Conservation (phyloP, 2,329 filamentous ascomycete species). For the Diplocarpon mali region DNA sequence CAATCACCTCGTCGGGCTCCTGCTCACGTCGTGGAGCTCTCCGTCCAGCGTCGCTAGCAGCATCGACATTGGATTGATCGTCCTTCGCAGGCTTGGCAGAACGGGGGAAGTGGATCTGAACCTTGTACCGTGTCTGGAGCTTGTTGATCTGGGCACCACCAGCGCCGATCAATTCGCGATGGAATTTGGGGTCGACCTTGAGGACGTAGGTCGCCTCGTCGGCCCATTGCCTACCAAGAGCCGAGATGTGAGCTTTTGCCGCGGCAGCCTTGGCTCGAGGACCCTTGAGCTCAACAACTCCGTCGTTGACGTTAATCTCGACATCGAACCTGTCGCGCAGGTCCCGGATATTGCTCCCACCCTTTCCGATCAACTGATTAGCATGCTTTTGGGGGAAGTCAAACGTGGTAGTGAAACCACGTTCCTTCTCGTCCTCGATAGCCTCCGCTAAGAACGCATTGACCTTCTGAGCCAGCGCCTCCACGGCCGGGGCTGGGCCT, state of each 20-base stretch:
- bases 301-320: slow-evolving; percentile 81
- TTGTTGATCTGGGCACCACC: slow-evolving; percentile 83
- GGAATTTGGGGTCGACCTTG: slow-evolving; percentile 88
- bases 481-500: slow-evolving; percentile 63
- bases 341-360: slow-evolving; percentile 54
- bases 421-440: slow-evolving; percentile 86
- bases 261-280: slow-evolving; percentile 89
- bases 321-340: slow-evolving; percentile 57
- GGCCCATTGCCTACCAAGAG: slow-evolving; percentile 70
- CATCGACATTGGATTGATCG: slow-evolving; percentile 60
- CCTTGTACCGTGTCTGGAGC: slow-evolving; percentile 84
- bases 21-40: slow-evolving; percentile 59
- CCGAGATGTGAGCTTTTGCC: slow-evolving; percentile 70
- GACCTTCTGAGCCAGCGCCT: slow-evolving; percentile 62
- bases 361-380: slow-evolving; percentile 68
- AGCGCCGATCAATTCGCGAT: slow-evolving; percentile 84
- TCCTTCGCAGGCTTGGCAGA: slow-evolving; percentile 53
- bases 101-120: slow-evolving; percentile 87
- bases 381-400: slow-evolving; percentile 93
- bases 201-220: slow-evolving; percentile 82
- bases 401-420: slow-evolving; percentile 74
- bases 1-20: slow-evolving; percentile 74
- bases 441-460: slow-evolving; percentile 74
- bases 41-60: slow-evolving; percentile 51
- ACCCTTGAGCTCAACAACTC: slow-evolving; percentile 90